phyloP scores from a whole-genome alignment of 164 flowering plant species.

The Aristolochia californica region DNA sequence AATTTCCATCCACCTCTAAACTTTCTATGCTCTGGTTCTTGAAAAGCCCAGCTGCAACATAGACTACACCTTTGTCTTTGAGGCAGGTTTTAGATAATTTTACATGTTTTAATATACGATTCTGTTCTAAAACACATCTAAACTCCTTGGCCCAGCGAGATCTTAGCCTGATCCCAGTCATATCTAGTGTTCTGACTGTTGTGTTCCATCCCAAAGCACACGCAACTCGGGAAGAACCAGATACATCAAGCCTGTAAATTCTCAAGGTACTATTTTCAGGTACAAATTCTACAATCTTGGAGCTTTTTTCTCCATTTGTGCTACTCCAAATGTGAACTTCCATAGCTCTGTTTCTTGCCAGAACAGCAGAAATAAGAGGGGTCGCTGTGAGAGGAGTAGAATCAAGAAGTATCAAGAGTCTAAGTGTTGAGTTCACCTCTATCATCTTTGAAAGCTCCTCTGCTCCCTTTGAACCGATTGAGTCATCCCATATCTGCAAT shows the following conservation, averaged over 20 bases:
- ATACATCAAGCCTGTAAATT: slow-evolving; percentile 45
- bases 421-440: slow-evolving; percentile 67
- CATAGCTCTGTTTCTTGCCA: slow-evolving; percentile 65
- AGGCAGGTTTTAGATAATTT: slow-evolving; percentile 61
- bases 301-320: slow-evolving; percentile 34
- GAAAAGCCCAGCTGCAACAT: slow-evolving; percentile 87
- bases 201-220: slow-evolving; percentile 67
- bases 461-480: slow-evolving; percentile 78
- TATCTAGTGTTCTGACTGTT: slow-evolving; percentile 65
- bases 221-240: slow-evolving; percentile 70
- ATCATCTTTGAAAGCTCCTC: slow-evolving; percentile 93
- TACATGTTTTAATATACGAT: slow-evolving; percentile 53
- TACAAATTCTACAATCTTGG: slow-evolving; percentile 75
- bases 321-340: slow-evolving; percentile 89
- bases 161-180: slow-evolving; percentile 71
- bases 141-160: slow-evolving; percentile 89
- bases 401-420: slow-evolving; percentile 63
- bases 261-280: slow-evolving; percentile 60
- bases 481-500: slow-evolving; percentile 93
- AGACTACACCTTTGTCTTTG: slow-evolving; percentile 75
- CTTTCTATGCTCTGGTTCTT: slow-evolving; percentile 53
- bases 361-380: slow-evolving; percentile 76
- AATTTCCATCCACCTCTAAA: slow-evolving; percentile 61
- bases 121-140: slow-evolving; percentile 71
- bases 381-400: slow-evolving; percentile 50